A percentile compares a stretch with the other conserved stretches of the same genome.
Conservation (phyloP, 2,329 filamentous ascomycete genomes). For the Alternaria triticimaculans region DNA sequence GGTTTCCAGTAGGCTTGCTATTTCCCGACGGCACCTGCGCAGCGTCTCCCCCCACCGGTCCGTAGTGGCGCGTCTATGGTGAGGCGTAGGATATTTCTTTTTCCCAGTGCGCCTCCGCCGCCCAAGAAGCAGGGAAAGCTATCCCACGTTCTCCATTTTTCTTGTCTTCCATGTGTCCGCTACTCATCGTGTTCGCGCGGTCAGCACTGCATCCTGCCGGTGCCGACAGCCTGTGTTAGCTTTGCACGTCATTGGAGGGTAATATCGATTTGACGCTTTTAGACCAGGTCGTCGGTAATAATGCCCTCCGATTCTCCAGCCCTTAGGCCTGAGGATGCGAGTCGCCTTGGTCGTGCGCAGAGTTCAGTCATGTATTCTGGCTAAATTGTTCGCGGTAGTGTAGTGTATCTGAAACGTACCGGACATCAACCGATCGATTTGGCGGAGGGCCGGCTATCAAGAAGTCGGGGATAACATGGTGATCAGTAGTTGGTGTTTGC, state of each 20-base stretch:
- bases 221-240: constrained; percentile 7
- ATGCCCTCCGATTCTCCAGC: not conserved
- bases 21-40: constrained; percentile 3
- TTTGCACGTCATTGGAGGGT: not conserved
- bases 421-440: constrained; percentile 12
- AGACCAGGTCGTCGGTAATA: constrained; percentile 13
- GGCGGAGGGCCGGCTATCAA: not conserved
- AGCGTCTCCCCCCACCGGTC: constrained; percentile 4
- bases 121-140: not conserved
- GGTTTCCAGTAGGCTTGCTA: not conserved
- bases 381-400: constrained; percentile 4
- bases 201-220: constrained; percentile 2
- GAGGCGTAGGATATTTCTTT: constrained; percentile 5
- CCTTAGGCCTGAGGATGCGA: not conserved
- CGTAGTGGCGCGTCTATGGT: constrained; percentile 1
- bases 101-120: not conserved
- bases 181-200: not conserved
- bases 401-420: constrained; percentile 14
- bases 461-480: constrained; percentile 2
- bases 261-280: constrained; percentile 3
- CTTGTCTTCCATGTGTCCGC: not conserved
- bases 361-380: constrained; percentile 13
- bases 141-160: constrained; percentile 2
- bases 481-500: constrained; percentile 13
- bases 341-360: not conserved